phyloP scores from a whole-genome alignment of 2,329 filamentous ascomycete species.

The Fonsecaea pedrosoi region DNA sequence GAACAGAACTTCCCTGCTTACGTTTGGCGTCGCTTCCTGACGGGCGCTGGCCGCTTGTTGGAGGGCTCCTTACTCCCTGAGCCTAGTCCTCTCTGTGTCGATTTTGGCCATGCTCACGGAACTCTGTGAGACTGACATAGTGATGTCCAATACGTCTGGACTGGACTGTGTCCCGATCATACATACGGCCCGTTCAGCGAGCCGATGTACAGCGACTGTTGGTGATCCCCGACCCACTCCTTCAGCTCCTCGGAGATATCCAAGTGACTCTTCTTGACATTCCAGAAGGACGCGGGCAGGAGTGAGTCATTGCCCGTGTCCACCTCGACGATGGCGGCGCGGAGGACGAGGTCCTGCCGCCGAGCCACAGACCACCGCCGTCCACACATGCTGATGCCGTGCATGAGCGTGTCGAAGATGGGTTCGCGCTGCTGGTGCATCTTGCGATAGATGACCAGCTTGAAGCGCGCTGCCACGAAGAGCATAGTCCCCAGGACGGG shows the following conservation, averaged over 20 bases:
- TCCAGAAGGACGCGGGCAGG: constrained; percentile 26
- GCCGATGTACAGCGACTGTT: constrained; percentile 33
- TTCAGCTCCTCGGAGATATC: constrained; percentile 39
- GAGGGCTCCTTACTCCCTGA: no score
- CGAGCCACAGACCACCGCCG: constrained; percentile 38
- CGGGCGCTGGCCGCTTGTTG: no score
- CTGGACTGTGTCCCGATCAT: no score
- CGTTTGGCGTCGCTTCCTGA: no score
- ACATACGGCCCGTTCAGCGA: constrained; percentile 34
- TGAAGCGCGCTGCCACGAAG: constrained; percentile 37
- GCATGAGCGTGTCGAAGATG: constrained; percentile 40
- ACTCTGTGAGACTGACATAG: no score
- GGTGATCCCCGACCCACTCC: constrained; percentile 32
- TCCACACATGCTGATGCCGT: constrained; percentile 40
- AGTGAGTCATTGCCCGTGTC: constrained; percentile 23
- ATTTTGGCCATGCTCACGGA: no score
- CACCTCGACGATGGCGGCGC: constrained; percentile 37
- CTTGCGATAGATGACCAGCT: constrained; percentile 33
- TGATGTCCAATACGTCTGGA: no score
- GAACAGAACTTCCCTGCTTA: no score
- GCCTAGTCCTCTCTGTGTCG: no score
- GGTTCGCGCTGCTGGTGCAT: constrained; percentile 28
- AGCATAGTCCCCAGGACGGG: constrained; percentile 35
- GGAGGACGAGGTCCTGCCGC: constrained; percentile 36
- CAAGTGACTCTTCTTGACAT: constrained; percentile 34